These are phyloP conservation scores for Heliamphora exappendiculata DNA, from an alignment of 148 eudicot species.

Conservation along the genomic window DNA sequence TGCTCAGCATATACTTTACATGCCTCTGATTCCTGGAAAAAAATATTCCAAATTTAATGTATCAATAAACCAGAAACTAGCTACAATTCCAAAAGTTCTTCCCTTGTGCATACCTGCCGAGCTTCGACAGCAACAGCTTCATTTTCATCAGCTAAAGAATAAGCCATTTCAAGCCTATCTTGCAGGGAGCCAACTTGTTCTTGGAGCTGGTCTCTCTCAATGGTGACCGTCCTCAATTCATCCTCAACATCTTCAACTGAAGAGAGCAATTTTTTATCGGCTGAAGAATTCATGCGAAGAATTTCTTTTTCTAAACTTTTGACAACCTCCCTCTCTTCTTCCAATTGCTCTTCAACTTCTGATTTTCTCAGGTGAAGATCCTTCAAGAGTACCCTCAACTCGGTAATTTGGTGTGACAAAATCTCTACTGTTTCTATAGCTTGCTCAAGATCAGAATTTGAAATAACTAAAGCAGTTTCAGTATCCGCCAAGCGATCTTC, in stretches of 20 bases:
- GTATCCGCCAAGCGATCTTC: constrained; percentile 33
- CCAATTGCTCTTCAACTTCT: constrained; percentile 40
- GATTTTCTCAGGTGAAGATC: constrained; percentile 42
- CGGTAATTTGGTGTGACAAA: constrained; percentile 35
- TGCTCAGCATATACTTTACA: constrained; percentile 57
- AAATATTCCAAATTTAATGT: not conserved
- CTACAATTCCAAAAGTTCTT: not conserved
- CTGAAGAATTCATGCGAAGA: constrained; percentile 33
- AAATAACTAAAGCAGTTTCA: constrained; percentile 28
- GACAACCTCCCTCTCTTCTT: constrained; percentile 46
- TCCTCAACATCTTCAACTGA: constrained; percentile 31
- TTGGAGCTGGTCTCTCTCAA: constrained; percentile 40
- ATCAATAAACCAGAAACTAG: not conserved
- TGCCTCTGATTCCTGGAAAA: constrained; percentile 48
- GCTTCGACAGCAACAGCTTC: constrained; percentile 64
- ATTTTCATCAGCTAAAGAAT: constrained; percentile 58
- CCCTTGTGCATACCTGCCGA: constrained; percentile 38
- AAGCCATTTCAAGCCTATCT: constrained; percentile 42
- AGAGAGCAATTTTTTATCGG: constrained; percentile 22
- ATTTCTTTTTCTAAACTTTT: constrained; percentile 47
- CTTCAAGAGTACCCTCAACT: constrained; percentile 36
- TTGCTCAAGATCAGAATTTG: constrained; percentile 42
- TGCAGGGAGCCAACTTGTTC: constrained; percentile 37
- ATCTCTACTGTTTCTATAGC: constrained; percentile 26
- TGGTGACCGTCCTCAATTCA: constrained; percentile 27